Percentiles rank a stretch among this genome's conserved stretches.
Conservation (phyloP, 371 early-diverging fungal genomes). For the Phascolomyces articulosus region DNA sequence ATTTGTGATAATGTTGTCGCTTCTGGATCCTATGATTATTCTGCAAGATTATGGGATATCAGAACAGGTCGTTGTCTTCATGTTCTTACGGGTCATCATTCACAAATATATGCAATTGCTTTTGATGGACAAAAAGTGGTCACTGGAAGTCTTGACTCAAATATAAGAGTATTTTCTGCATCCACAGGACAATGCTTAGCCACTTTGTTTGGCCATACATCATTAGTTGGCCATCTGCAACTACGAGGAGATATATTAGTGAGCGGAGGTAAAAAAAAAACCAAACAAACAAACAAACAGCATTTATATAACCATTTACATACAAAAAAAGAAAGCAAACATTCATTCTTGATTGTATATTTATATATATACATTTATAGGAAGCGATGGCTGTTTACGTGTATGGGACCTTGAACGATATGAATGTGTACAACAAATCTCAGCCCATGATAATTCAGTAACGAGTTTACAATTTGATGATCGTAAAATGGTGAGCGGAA, state of each 20-base stretch:
- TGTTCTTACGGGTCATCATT: conserved; percentile 67
- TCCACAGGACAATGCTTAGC: conserved; percentile 58
- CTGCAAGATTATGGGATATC: conserved; percentile 88
- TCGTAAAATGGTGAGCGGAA: conserved; percentile 79
- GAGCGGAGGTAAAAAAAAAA: conserved; percentile 7
- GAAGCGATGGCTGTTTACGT: conserved; percentile 84
- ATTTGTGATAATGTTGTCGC: conserved; percentile 76
- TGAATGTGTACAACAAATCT: conserved; percentile 68
- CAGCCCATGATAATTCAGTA: conserved; percentile 80
- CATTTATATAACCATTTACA: too few relatives aligned
- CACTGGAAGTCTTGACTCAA: conserved; percentile 77
- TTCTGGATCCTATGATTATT: conserved; percentile 88
- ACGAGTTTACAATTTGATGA: conserved; percentile 85
- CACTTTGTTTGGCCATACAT: conserved; percentile 77
- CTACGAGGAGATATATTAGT: conserved; percentile 30
- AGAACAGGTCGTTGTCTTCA: conserved; percentile 70
- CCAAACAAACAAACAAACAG: too few relatives aligned
- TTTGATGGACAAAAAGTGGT: conserved; percentile 67
- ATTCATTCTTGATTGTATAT: conserved; percentile 61
- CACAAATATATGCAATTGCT: conserved; percentile 69
- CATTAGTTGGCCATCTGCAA: conserved; percentile 84
- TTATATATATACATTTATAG: conserved; percentile 38
- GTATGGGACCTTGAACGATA: conserved; percentile 82
- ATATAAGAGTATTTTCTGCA: conserved; percentile 74
- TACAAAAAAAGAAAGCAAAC: too few relatives aligned